Base-by-base conservation (phyloP, 2,329 filamentous ascomycete species). In the Aspergillus sp. region DNA sequence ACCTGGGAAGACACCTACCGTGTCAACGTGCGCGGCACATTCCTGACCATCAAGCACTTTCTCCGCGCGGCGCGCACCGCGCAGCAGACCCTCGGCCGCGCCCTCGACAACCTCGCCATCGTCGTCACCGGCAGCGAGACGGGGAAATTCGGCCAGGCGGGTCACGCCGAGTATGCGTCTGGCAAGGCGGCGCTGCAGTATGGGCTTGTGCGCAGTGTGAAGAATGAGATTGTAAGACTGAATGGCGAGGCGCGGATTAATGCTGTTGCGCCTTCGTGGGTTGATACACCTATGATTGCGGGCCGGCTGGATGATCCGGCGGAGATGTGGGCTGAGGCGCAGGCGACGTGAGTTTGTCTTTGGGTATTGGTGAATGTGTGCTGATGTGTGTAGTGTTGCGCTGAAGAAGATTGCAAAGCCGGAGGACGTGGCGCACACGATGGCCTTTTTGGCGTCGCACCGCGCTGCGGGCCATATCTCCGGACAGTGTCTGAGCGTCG, bases 21-120 rank as follows among this genome's bases (percentile, higher is more conserved):
- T 19, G 71, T 73, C 19, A 82, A 82, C 55, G 72, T 77, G 14
- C 74, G 77, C 14, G 79, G 78, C 4, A 80, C 78, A 1, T 82
- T 80, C 55, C 67, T 83, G 3, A 79, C 78, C 0, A 77, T 82
- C 62, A 83, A 82, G 58, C 77, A 82, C 53, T 82, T 82, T 62
- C 65, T 83, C 5, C 73, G 67, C 30, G 65, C 67, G 1, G 74
- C 77, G 0, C 70, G 74, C 13, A 54, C 60, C 3, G 53, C 62
- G 2, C 79, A 82, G 56, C 59, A 73, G 19, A 56, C 53, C 2
- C 58, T 63, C 2, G 68, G 71, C 1, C 61, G 62, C 32, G 75
- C 79, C 53, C 53, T 82, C 3, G 61, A 73, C 2, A 81, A 81
- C 50, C 69, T 82, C 1, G 73, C 79, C 6, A 76, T 82, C 46